Evolutionary conservation across 1,284 basidiomycete genomes (phyloP).

Genomic region (Lignosus rhinocerotis): DNA sequence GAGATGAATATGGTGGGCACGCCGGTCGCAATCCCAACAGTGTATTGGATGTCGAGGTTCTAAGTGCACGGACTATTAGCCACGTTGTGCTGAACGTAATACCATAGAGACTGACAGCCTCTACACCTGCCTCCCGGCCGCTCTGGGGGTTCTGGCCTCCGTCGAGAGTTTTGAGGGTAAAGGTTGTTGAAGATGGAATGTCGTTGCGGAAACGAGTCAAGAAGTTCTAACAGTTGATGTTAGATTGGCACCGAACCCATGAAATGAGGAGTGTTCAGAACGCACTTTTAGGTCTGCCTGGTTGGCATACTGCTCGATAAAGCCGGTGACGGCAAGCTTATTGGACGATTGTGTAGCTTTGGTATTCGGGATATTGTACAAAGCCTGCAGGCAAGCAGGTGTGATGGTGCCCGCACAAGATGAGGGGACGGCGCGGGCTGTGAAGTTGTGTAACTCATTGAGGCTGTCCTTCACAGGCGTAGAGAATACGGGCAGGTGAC

Average conservation of each 20-base stretch:
- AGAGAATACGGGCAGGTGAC: slow-evolving; percentile 20
- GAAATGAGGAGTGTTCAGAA: neutral
- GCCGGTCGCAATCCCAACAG: slow-evolving; percentile 45
- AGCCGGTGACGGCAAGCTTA: slow-evolving; percentile 56
- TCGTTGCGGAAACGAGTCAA: slow-evolving; percentile 34
- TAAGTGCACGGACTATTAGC: slow-evolving; percentile 1
- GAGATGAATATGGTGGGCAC: slow-evolving; percentile 38
- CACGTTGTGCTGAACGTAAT: slow-evolving; percentile 35
- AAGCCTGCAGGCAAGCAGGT: slow-evolving; percentile 50
- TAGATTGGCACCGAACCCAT: too few relatives aligned
- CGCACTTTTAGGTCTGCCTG: slow-evolving; percentile 45
- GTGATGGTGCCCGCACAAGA: slow-evolving; percentile 48
- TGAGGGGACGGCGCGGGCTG: slow-evolving; percentile 18
- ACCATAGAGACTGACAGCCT: slow-evolving; percentile 47
- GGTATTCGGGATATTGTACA: slow-evolving; percentile 52
- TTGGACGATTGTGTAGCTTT: slow-evolving; percentile 44
- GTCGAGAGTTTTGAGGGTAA: slow-evolving; percentile 47
- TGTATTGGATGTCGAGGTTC: slow-evolving; percentile 67
- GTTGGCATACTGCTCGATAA: slow-evolving; percentile 53
- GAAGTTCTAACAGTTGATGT: slow-evolving; percentile 27
- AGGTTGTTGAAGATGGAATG: slow-evolving; percentile 33
- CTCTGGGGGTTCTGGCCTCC: slow-evolving; percentile 42
- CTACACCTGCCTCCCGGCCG: slow-evolving; percentile 35
- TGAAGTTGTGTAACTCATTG: slow-evolving; percentile 11
- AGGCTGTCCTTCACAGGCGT: slow-evolving; percentile 9